Base-by-base conservation (phyloP, 2,329 filamentous ascomycete genomes). In the Fusarium guadeloupense region DNA sequence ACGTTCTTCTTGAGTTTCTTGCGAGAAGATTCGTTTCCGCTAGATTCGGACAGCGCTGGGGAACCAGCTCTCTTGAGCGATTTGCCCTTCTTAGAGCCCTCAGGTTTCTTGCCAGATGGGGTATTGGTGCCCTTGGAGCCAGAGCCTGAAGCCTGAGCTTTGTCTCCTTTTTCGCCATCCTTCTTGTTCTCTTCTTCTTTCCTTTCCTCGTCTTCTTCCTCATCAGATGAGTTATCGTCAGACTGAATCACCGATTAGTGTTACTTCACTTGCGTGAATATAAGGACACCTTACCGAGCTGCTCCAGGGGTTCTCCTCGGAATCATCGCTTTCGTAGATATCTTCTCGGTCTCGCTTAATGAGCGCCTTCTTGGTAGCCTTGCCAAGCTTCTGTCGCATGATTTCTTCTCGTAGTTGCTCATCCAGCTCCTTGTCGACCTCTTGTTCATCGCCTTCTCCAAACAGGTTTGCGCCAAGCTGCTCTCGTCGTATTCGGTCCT, bases 401-500 rank as follows among this genome's bases (percentile, higher is more conserved):
- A 91, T 83, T 64, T 89, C 88, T 65, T 91, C 89, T 70, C 87
- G 85, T 66, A 85, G 78, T 67, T 89, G 77, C 68, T 91, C 87
- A 61, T 90, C 85, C 61, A 92, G 83, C 60, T 95, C 88, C 64
- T 88, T 85, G 68, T 93, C 89, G 5, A 93, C 85, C 71, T 89
- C 86, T 38, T 85, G 79, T 69, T 96, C 90, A 66, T 89, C 83
- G 30, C 82, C 85, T 12, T 86, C 83, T 38, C 86, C 86, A 67
- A 96, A 97, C 3, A 95, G 80, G 69, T 96, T 96, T 9, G 94
- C 94, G 46, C 88, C 87, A n/a, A 96, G 81, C 74, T 96, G 93
- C 69, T 93, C 90, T 53, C 89, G 85, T 64, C 90, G 91, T 65
- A 93, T 88, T 46, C 89, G 81, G 13, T 89, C 87, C 60, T 89